Conservation (phyloP, 441 rosid genomes). For the Mallotus japonicus region DNA sequence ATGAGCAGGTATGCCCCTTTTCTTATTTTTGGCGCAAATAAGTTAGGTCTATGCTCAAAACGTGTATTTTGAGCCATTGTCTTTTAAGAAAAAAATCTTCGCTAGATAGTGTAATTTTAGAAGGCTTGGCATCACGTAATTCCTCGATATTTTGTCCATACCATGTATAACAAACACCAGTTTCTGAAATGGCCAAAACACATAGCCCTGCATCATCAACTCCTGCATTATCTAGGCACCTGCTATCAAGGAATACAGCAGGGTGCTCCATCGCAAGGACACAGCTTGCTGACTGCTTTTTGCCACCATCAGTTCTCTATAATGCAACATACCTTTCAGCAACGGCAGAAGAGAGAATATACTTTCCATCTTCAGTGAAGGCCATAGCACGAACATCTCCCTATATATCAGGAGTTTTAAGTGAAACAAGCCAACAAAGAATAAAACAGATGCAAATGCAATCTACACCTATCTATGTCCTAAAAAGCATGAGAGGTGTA, state of each 20-base stretch:
- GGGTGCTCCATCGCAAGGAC: slow-evolving; percentile 95
- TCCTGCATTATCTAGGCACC: slow-evolving; percentile 40
- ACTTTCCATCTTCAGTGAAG: slow-evolving; percentile 77
- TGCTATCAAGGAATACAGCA: slow-evolving; percentile 73
- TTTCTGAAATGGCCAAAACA: slow-evolving; percentile 81
- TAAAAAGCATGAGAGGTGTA: not conserved
- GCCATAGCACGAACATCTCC: slow-evolving; percentile 78
- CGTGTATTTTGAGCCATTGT: too few species aligned
- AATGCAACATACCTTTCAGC: slow-evolving; percentile 81
- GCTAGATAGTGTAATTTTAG: slow-evolving; percentile 55
- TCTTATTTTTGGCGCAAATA: too few species aligned
- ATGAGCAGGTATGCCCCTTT: too few species aligned
- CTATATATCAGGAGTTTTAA: slow-evolving; percentile 38
- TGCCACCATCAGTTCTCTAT: slow-evolving; percentile 71
- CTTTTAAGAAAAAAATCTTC: slow-evolving; percentile 42
- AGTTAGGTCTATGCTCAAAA: too few species aligned
- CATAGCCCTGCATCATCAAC: slow-evolving; percentile 46
- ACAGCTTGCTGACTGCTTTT: slow-evolving; percentile 84
- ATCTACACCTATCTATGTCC: not conserved
- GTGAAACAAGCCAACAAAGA: slow-evolving; percentile 5
- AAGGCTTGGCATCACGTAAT: slow-evolving; percentile 55
- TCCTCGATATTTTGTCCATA: slow-evolving; percentile 61
- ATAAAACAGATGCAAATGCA: slow-evolving; percentile 12
- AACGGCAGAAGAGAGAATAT: slow-evolving; percentile 70
- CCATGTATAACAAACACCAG: slow-evolving; percentile 90